Evolutionary conservation across 306 rosid genomes (phyloP).

Genomic region (Trifolium pratense): DNA sequence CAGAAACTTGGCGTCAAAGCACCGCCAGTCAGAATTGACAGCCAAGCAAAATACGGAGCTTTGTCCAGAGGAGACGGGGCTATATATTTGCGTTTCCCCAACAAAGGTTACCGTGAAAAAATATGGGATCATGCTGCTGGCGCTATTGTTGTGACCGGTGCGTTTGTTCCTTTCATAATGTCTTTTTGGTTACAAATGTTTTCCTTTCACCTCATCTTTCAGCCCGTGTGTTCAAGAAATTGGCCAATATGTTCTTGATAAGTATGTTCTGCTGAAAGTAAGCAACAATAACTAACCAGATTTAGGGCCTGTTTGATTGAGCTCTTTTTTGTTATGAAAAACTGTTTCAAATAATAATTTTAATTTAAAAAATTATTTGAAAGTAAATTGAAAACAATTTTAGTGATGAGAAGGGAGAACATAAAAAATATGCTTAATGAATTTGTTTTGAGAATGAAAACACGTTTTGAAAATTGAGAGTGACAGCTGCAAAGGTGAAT

Average conservation of each 20-base stretch:
- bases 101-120: slow-evolving; percentile 88
- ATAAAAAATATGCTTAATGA: background rate
- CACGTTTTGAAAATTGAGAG: background rate
- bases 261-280: slow-evolving; percentile 26
- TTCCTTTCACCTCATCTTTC: slow-evolving; percentile 14
- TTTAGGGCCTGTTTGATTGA: background rate
- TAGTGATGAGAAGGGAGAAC: background rate
- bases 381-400: background rate
- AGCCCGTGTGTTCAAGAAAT: slow-evolving; percentile 1
- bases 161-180: slow-evolving; percentile 15
- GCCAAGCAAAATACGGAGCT: slow-evolving; percentile 97
- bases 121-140: slow-evolving; percentile 99
- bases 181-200: slow-evolving; percentile 6
- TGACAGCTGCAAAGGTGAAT: background rate
- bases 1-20: slow-evolving; percentile 99
- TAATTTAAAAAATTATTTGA: background rate
- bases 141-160: slow-evolving; percentile 84
- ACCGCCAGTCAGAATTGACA: slow-evolving; percentile 92
- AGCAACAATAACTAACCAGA: background rate
- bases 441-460: background rate
- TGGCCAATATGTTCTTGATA: slow-evolving; percentile 14
- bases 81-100: slow-evolving; percentile 89
- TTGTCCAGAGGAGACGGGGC: slow-evolving; percentile 97
- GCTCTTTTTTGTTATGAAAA: background rate
- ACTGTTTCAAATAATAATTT: background rate